Conservation (phyloP, 108 stramenopile genomes). For the Fistulifera solaris region DNA sequence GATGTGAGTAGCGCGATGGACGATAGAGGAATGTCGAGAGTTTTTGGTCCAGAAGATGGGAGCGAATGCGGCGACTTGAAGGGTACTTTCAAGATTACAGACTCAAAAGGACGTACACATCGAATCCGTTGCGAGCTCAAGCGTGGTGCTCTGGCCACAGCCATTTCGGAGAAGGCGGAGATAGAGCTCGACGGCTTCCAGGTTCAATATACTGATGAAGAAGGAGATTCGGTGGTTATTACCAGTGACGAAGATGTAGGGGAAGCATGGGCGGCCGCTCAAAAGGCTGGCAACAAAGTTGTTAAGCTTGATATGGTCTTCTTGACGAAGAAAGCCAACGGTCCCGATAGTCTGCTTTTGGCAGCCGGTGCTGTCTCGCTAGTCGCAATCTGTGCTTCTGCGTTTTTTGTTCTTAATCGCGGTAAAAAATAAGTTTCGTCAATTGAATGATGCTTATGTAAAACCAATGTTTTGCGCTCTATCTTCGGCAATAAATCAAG, state of each 20-base stretch:
- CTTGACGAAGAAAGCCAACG: conserved; percentile 1
- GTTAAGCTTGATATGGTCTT: conserved; percentile 45
- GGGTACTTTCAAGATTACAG: conserved; percentile 65
- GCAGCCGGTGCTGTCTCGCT: too few species aligned
- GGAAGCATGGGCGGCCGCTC: conserved; percentile 56
- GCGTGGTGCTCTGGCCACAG: conserved; percentile 29
- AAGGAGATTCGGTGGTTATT: conserved; percentile 78
- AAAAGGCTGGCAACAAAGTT: conserved; percentile 38
- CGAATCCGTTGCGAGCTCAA: conserved; percentile 52
- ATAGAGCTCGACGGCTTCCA: conserved; percentile 25
- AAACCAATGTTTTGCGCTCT: too few species aligned
- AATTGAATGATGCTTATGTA: too few species aligned
- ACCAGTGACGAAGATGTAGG: conserved; percentile 67
- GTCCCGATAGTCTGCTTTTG: too few species aligned
- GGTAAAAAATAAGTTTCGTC: too few species aligned
- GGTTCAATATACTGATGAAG: conserved; percentile 83
- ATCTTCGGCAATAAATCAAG: too few species aligned
- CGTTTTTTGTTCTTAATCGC: too few species aligned
- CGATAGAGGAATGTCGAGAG: conserved; percentile 18
- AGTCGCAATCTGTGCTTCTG: too few species aligned
- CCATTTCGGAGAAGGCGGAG: conserved; percentile 40
- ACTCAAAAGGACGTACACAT: conserved; percentile 66
- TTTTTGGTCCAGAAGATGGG: conserved; percentile 8
- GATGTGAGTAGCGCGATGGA: conserved; percentile 12
- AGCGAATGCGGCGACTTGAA: conserved; percentile 16